These are phyloP conservation scores for Ophiocordyceps unilateralis DNA, from an alignment of 2,329 filamentous ascomycete species.

Conservation along the genomic window DNA sequence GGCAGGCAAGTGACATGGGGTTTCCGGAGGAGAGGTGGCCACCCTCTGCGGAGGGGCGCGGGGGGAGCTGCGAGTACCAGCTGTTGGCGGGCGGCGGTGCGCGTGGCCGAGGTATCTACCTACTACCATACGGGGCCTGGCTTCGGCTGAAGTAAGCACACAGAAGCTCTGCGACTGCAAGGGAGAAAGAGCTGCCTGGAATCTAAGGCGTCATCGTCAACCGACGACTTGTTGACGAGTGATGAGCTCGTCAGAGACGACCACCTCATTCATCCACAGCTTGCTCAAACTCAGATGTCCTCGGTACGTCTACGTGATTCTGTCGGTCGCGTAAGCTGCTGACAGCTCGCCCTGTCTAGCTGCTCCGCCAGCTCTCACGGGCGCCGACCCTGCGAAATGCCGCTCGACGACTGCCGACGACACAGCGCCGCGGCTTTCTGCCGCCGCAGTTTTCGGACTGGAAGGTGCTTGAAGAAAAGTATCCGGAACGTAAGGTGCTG, in stretches of 20 bases:
- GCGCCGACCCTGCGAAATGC: conserved; percentile 25
- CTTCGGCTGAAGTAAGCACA: not conserved
- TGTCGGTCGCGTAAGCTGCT: not conserved
- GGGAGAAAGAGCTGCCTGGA: conserved; percentile 7
- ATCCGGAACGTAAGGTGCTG: conserved; percentile 26
- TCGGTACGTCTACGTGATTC: conserved; percentile 10
- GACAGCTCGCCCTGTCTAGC: conserved; percentile 20
- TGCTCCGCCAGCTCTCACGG: conserved; percentile 43
- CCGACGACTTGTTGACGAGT: conserved; percentile 2
- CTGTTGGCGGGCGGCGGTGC: no score
- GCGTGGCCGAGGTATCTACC: no score
- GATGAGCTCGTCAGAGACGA: not conserved
- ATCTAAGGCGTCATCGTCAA: conserved; percentile 9
- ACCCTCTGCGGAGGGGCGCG: not conserved
- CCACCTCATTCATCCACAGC: not conserved
- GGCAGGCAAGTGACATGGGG: not conserved
- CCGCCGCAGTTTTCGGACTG: conserved; percentile 30
- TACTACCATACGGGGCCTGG: not conserved
- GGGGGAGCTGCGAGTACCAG: not conserved
- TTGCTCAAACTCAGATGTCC: conserved; percentile 11
- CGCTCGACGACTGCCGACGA: conserved; percentile 30
- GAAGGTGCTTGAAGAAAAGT: conserved; percentile 33
- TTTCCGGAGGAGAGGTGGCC: not conserved
- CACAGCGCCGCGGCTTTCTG: conserved; percentile 40
- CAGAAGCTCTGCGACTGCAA: not conserved